Conservation (phyloP, 1,284 basidiomycete species). For the Heliocybe sulcata region DNA sequence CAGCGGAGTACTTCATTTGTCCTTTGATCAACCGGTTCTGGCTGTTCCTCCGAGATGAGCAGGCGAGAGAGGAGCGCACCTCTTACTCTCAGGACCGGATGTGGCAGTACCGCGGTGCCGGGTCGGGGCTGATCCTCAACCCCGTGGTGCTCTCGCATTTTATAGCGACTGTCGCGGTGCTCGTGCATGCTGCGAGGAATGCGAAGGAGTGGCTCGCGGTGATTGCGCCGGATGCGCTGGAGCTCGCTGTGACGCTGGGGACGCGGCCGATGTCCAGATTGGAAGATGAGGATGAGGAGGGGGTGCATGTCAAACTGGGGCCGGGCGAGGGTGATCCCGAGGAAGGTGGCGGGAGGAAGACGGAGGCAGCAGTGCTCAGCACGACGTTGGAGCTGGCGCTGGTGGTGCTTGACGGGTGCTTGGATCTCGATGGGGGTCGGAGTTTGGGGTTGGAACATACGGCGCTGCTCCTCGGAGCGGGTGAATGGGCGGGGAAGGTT, state of each 20-base stretch:
- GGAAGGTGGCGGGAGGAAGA: conserved; percentile 18
- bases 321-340: conserved; percentile 8
- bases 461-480: conserved; percentile 59
- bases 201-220: conserved; percentile 75
- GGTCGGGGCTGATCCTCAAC: conserved; percentile 75
- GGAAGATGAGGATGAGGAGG: conserved; percentile 36
- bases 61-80: conserved; percentile 65
- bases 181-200: conserved; percentile 77
- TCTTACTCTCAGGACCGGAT: conserved; percentile 34
- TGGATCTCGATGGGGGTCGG: conserved; percentile 72
- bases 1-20: conserved; percentile 80
- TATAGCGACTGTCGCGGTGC: conserved; percentile 70
- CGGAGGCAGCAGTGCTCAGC: conserved; percentile 67
- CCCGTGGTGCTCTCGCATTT: conserved; percentile 71
- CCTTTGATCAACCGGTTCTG: conserved; percentile 90
- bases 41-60: conserved; percentile 80
- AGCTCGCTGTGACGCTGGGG: conserved; percentile 76
- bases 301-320: conserved; percentile 14
- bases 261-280: conserved; percentile 51
- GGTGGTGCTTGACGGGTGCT: conserved; percentile 66
- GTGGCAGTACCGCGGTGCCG: conserved; percentile 60
- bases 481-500: conserved; percentile 76
- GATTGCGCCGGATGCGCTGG: conserved; percentile 74
- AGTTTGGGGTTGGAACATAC: conserved; percentile 72
- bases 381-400: conserved; percentile 74